Base-by-base conservation (phyloP, 495 filamentous ascomycete genomes). In the Penicillium arizonense region DNA sequence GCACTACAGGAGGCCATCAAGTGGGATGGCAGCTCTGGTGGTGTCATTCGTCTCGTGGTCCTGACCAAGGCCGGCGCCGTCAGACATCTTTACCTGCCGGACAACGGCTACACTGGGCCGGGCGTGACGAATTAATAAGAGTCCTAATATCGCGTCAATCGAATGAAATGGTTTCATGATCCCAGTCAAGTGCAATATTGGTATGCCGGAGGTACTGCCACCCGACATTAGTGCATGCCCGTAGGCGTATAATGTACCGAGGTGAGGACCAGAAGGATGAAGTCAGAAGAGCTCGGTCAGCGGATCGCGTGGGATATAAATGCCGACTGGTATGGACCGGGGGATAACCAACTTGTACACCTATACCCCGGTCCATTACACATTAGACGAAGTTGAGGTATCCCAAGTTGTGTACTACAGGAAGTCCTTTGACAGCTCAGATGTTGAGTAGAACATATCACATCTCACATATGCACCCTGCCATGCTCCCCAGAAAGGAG, bases 21-120 rank as follows among this genome's bases (percentile, higher is more conserved):
- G 74, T 97, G 94, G 94, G 94, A 98, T 69, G 93, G 94, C 38
- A 96, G 92, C 77, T 97, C 95, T 10, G 94, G 94, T 47, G 94
- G 95, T 69, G 94, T 98, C 41, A 98, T 98, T 65, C 84, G 94
- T 55, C 84, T 98, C 88, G 95, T 97, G 47, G 94, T 98, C 45
- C 72, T 98, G 76, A 98, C 94, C 48, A 80, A 83, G 36, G 76
- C 87, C 68, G 91, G 91, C n/a, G 91, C 91, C 4, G 80, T 88
- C 69, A 82, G 91, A 69, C 91, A 96, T 71, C 71, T 96, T 60
- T 96, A 96, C 69, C 76, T 96, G 65, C 91, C 91, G 44, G 90
- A 96, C 77, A 86, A 87, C 55, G 84, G 82, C 45, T 96, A 96
- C 73, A 80, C 78, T 20, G 84, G 80, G 28, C 85, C 77, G 12